These are phyloP conservation scores for Xylaria curta DNA, from an alignment of 495 filamentous ascomycete genomes.

Conservation along the genomic window DNA sequence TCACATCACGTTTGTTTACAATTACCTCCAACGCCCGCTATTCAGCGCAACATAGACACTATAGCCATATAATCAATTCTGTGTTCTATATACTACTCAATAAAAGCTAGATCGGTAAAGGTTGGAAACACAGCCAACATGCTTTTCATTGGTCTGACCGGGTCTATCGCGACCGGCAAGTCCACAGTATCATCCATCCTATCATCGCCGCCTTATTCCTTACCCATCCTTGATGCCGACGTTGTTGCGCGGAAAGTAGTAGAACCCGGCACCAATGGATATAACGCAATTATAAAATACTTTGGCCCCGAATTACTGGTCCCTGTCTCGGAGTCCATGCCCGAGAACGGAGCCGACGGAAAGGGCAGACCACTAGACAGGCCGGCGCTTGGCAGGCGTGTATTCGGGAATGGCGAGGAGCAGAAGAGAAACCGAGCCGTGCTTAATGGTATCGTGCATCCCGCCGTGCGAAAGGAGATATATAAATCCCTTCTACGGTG, in stretches of 20 bases:
- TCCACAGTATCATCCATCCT: conserved; percentile 91
- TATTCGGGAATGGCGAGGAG: conserved; percentile 78
- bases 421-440: conserved; percentile 69
- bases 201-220: conserved; percentile 74
- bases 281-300: conserved; percentile 77
- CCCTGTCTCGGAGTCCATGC: conserved; percentile 50
- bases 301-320: conserved; percentile 84
- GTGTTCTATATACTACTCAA: neutral
- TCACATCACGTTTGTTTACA: conserved; percentile 13
- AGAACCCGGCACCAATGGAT: conserved; percentile 83
- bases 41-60: neutral
- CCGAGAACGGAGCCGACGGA: conserved; percentile 48
- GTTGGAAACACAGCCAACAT: conserved; percentile 55
- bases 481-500: conserved; percentile 66
- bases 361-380: conserved; percentile 79
- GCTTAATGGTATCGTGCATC: conserved; percentile 91
- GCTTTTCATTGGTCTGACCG: conserved; percentile 95
- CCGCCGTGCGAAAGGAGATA: conserved; percentile 79
- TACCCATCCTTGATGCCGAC: conserved; percentile 97
- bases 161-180: conserved; percentile 98
- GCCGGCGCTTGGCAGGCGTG: conserved; percentile 79
- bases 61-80: neutral
- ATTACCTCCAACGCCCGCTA: too few relatives aligned
- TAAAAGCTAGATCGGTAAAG: neutral
- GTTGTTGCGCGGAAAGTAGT: conserved; percentile 88